phyloP scores from a whole-genome alignment of 208 protist genomes.

The Phytomonas francai region DNA sequence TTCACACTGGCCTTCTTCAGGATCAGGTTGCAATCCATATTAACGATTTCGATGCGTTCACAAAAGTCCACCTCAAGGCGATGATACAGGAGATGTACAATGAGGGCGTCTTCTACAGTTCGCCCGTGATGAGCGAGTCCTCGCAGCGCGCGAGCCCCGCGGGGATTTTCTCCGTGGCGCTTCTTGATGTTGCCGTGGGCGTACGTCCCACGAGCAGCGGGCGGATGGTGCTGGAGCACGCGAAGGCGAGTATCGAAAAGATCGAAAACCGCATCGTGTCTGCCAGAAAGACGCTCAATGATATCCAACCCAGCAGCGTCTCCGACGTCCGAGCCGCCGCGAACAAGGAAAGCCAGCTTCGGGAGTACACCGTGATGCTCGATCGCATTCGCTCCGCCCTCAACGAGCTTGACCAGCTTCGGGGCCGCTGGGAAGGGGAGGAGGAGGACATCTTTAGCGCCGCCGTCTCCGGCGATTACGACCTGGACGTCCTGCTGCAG shows the following conservation, averaged over 20 bases:
- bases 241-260: slow-evolving; percentile 31
- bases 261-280: slow-evolving; percentile 53
- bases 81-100: slow-evolving; percentile 70
- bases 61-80: slow-evolving; percentile 40
- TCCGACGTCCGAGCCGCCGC: neutral
- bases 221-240: slow-evolving; percentile 71
- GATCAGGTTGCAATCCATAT: slow-evolving; percentile 77
- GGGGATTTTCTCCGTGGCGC: slow-evolving; percentile 47
- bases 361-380: slow-evolving; percentile 54
- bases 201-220: slow-evolving; percentile 60
- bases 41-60: slow-evolving; percentile 77
- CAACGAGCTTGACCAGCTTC: slow-evolving; percentile 28
- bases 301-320: slow-evolving; percentile 4
- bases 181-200: slow-evolving; percentile 75
- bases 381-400: slow-evolving; percentile 42
- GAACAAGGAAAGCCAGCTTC: slow-evolving; percentile 28
- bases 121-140: slow-evolving; percentile 41
- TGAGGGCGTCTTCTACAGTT: slow-evolving; percentile 56
- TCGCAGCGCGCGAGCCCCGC: slow-evolving; percentile 28
- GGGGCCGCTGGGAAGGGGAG: slow-evolving; percentile 45
- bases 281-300: slow-evolving; percentile 36
- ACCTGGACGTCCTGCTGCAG: slow-evolving; percentile 41
- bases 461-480: slow-evolving; percentile 26
- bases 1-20: slow-evolving; percentile 56
- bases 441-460: slow-evolving; percentile 43